Evolutionary conservation across 257 asterid genomes (phyloP), one percentile per base, ranked within the genome.

Genomic region (Verbascum thapsus): DNA sequence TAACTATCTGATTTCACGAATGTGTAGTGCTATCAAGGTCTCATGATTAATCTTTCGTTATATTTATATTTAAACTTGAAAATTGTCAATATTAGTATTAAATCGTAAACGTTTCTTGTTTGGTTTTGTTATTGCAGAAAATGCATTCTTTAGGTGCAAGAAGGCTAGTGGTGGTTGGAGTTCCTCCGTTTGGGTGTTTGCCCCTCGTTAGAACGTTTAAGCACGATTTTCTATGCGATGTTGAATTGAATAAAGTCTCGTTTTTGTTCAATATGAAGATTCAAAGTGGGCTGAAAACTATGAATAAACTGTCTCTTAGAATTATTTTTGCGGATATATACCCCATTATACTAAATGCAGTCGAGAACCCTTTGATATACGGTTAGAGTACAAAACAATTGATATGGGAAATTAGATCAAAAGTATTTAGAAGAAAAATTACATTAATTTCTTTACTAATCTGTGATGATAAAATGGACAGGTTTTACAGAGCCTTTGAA

Each of bases 171-270:
- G 73, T 83, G 38, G 81, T 81, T 7, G 83, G 87, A 47, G 78
- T 71, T 12, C 78, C 83, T 20, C 76, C 87, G 0, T 68, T 80
- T 10, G 87, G 90, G 6, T 80, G 90, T 37, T 57, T 71, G 57
- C 90, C 87, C 10, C 42, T 80, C 8, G 64, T 74, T 4, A 48
- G 51, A 67, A 73, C 72, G n/a, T 20, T 80, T 10, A 61, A 77
- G 6, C 68, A n/a, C 42, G 75, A 57, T 53, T 23, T 63, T 8
- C 62, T 49, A 41, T 80, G 87, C 22, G 85, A 80, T 18, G 61
- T 4, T 7, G 53, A 54, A 52, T 22, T 78, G 41, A 80, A 83
- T 76, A 59, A 66, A 64, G 71, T 78, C 64, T 82, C 90, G 20
- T 38, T 65, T 56, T 68, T 77, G 1, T 83, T 77, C 71, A 78